These are phyloP conservation scores for Turnera subulata DNA, from an alignment of 345 rosid genomes.

Conservation along the genomic window DNA sequence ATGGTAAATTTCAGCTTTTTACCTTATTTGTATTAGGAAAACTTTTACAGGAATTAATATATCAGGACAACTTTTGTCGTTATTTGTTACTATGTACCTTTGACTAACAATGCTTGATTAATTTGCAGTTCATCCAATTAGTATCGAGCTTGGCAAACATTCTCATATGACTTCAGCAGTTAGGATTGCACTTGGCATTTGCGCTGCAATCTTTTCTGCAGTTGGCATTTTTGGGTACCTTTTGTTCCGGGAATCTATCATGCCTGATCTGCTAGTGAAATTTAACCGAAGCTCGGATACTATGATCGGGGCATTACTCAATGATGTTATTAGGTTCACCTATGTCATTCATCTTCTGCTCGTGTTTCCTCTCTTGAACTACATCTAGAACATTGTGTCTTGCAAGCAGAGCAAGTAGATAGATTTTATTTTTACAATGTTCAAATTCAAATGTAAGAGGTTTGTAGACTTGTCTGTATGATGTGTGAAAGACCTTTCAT, in stretches of 20 bases:
- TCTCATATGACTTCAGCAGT: too few relatives aligned
- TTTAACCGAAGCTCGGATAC: conserved; percentile 19
- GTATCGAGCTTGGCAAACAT: too few relatives aligned
- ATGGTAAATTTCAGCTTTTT: conserved; percentile 1
- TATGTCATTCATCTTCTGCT: too few relatives aligned
- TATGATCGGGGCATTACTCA: conserved; percentile 14
- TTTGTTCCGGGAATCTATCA: conserved; percentile 21
- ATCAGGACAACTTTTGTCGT: background rate
- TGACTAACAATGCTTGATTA: background rate
- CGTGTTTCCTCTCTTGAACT: too few relatives aligned
- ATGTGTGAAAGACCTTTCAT: too few relatives aligned
- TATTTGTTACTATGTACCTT: background rate
- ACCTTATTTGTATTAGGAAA: background rate
- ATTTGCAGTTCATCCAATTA: conserved; percentile 23
- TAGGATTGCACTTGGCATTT: too few relatives aligned
- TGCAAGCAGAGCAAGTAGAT: too few relatives aligned
- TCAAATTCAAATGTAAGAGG: too few relatives aligned
- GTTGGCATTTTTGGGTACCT: conserved; percentile 23
- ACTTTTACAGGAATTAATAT: background rate
- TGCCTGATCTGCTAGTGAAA: conserved; percentile 23
- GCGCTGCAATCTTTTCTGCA: conserved; percentile 14
- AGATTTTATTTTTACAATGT: too few relatives aligned
- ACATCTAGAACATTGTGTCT: too few relatives aligned
- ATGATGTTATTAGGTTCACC: conserved; percentile 14
- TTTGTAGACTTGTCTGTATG: too few relatives aligned